Conservation (phyloP, 768 basidiomycete genomes). For the Mycena amicta region DNA sequence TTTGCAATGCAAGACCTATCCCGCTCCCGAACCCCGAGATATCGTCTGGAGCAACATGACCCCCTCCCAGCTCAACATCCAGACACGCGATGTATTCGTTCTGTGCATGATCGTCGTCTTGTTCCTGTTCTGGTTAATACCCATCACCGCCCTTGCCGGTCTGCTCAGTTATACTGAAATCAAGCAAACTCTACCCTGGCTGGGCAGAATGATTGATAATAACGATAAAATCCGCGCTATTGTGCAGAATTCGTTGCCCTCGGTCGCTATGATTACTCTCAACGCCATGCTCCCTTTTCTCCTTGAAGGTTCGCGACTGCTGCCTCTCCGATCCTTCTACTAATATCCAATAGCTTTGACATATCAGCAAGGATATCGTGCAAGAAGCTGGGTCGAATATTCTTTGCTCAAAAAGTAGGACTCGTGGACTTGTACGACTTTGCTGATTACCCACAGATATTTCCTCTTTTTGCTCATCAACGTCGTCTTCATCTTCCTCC, state of each 20-base stretch:
- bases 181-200: constrained; percentile 85
- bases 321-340: constrained; percentile 5
- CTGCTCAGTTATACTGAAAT: constrained; percentile 93
- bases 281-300: constrained; percentile 90
- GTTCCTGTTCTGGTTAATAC: constrained; percentile 90
- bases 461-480: constrained; percentile 91
- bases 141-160: constrained; percentile 84
- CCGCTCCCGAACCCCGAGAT: constrained; percentile 93
- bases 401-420: constrained; percentile 88
- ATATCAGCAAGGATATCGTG: constrained; percentile 88
- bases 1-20: constrained; percentile 64
- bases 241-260: constrained; percentile 93
- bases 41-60: constrained; percentile 93
- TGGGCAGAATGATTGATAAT: constrained; percentile 80
- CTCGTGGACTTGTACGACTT: background rate
- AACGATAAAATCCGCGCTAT: constrained; percentile 82
- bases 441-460: constrained; percentile 59
- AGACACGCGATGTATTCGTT: constrained; percentile 73
- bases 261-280: constrained; percentile 85
- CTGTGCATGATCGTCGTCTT: constrained; percentile 68
- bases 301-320: constrained; percentile 66
- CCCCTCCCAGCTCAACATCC: constrained; percentile 57
- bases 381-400: constrained; percentile 92
- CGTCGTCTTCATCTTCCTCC: constrained; percentile 91
- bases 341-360: constrained; percentile 54